Evolutionary conservation across 306 rosid species (phyloP).

Genomic region (Begonia peltatifolia): DNA sequence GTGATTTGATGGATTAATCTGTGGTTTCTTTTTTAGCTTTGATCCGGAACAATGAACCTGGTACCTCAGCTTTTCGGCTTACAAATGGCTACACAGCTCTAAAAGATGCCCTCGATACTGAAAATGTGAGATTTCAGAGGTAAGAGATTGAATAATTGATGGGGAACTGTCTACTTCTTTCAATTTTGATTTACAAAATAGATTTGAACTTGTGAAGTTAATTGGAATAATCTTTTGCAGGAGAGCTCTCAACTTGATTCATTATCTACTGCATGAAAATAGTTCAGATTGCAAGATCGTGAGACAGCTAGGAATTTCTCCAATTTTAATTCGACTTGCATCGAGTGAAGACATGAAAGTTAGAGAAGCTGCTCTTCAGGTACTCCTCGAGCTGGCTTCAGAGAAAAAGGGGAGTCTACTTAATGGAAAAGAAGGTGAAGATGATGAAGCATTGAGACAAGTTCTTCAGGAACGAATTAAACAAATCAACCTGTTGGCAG

Average conservation of each 20-base stretch:
- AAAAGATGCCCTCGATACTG: slow-evolving; percentile 63
- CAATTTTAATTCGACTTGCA: slow-evolving; percentile 57
- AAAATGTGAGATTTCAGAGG: slow-evolving; percentile 87
- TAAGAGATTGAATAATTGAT: slow-evolving; percentile 9
- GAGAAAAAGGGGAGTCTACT: slow-evolving; percentile 14
- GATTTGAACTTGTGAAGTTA: no score
- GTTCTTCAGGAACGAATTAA: slow-evolving; percentile 65
- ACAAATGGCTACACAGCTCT: slow-evolving; percentile 85
- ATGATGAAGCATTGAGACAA: slow-evolving; percentile 52
- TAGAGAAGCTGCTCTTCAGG: slow-evolving; percentile 74
- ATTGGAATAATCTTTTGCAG: slow-evolving; percentile 16
- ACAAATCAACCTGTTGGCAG: slow-evolving; percentile 44
- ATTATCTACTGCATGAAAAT: slow-evolving; percentile 56
- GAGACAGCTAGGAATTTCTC: slow-evolving; percentile 61
- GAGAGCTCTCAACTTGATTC: slow-evolving; percentile 86
- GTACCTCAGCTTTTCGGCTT: slow-evolving; percentile 57
- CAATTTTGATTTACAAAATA: no score
- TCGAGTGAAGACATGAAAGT: slow-evolving; percentile 59
- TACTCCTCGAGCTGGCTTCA: slow-evolving; percentile 51
- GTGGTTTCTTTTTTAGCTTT: slow-evolving; percentile 27
- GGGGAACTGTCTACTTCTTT: no score
- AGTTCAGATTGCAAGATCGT: slow-evolving; percentile 46
- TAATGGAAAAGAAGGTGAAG: slow-evolving; percentile 20
- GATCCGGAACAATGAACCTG: slow-evolving; percentile 72
- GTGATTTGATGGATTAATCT: no score